A percentile compares a stretch with the other conserved stretches of the same genome.
These are phyloP conservation scores for Nannochloris sp. DNA, from an alignment of 139 green algal genomes.

Conservation along the genomic window DNA sequence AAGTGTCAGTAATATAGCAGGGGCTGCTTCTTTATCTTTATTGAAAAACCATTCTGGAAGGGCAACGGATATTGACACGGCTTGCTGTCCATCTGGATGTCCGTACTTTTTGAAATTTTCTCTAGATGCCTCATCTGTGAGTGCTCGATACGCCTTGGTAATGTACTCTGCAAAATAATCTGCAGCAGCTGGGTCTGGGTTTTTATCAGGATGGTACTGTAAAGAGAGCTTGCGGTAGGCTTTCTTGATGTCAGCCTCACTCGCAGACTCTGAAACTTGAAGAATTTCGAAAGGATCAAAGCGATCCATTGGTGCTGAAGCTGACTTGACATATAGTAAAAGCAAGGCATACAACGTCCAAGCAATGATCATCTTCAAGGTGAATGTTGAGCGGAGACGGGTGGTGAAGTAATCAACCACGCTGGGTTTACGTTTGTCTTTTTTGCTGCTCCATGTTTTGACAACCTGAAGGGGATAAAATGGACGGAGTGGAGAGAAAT, in stretches of 20 bases:
- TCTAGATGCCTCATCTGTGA: constrained; percentile 60
- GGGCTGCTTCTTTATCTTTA: constrained; percentile 68
- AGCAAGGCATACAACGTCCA: constrained; percentile 22
- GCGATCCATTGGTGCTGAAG: constrained; percentile 24
- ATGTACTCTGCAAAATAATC: constrained; percentile 81
- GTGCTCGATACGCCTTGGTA: constrained; percentile 56
- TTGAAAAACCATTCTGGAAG: constrained; percentile 81
- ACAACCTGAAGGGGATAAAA: neutral
- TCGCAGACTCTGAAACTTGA: constrained; percentile 33
- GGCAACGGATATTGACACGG: constrained; percentile 37
- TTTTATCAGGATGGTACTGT: constrained; percentile 90
- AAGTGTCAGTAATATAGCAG: constrained; percentile 68
- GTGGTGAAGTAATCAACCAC: neutral
- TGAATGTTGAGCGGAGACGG: neutral
- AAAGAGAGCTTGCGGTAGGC: constrained; percentile 73
- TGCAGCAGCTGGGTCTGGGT: constrained; percentile 71
- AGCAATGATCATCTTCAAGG: neutral
- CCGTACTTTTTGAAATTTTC: constrained; percentile 88
- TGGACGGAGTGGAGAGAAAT: neutral
- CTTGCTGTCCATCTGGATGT: constrained; percentile 79
- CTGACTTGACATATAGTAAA: constrained; percentile 7
- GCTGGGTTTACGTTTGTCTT: neutral
- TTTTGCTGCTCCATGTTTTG: constrained; percentile 25
- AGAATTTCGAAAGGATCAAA: constrained; percentile 93
- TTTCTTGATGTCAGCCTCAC: constrained; percentile 68